These are phyloP conservation scores for Pichia exigua DNA, from an alignment of 805 yeast species.

Conservation along the genomic window DNA sequence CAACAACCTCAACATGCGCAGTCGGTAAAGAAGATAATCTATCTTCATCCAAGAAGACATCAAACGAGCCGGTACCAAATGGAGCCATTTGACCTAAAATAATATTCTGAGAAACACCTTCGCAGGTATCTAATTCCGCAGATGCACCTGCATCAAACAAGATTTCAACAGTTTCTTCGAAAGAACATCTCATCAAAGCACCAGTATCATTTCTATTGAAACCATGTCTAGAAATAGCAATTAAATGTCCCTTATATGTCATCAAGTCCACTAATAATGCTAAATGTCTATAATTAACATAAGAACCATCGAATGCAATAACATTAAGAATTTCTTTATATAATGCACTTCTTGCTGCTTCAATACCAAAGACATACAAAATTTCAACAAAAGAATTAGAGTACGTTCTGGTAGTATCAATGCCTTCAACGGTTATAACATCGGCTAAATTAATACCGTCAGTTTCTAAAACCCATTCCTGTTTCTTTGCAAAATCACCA, in stretches of 20 bases:
- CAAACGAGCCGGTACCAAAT: slow-evolving; percentile 96
- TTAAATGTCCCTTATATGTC: slow-evolving; percentile 97
- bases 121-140: slow-evolving; percentile 96
- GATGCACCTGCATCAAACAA: slow-evolving; percentile 96
- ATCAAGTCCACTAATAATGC: slow-evolving; percentile 95
- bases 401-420: slow-evolving; percentile 82
- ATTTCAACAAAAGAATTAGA: slow-evolving; percentile 96
- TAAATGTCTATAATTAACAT: slow-evolving; percentile 97
- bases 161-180: slow-evolving; percentile 98
- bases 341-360: slow-evolving; percentile 92
- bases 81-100: slow-evolving; percentile 98
- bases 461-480: slow-evolving; percentile 98
- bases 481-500: slow-evolving; percentile 83
- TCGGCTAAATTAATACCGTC: slow-evolving; percentile 96
- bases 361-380: slow-evolving; percentile 92
- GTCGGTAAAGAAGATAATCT: slow-evolving; percentile 61
- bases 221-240: slow-evolving; percentile 99
- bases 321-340: slow-evolving; percentile 93
- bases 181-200: slow-evolving; percentile 98
- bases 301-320: slow-evolving; percentile 99
- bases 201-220: slow-evolving; percentile 98
- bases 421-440: slow-evolving; percentile 92
- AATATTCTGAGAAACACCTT: slow-evolving; percentile 97
- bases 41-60: slow-evolving; percentile 88
- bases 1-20: slow-evolving; percentile 33